Evolutionary conservation across 192 early-diverging fungal species (phyloP), one percentile per base, ranked within the genome.

Genomic region (Coemansia sp.): DNA sequence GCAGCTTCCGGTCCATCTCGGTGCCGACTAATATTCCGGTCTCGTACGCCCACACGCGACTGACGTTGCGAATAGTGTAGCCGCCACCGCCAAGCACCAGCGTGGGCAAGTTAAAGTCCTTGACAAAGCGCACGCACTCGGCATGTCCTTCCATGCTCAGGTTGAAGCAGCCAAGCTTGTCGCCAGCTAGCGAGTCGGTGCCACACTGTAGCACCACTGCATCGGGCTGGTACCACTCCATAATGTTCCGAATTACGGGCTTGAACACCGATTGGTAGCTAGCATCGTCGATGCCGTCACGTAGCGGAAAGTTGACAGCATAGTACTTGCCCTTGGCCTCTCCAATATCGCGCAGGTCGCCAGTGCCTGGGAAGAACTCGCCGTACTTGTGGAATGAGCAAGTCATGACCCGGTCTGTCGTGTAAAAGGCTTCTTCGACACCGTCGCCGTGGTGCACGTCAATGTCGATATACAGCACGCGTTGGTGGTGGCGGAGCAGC

Each of bases 381-480:
- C 97, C 97, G 73, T 94, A 97, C 75, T 98, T 97, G 67, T 99
- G 97, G 77, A 99, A 98, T 17, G 91, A 93, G 39, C 92, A 90
- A 5, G 97, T 98, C 97, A 99, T 99, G 8, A 99, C 97, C 27
- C 97, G 88, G 63, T 99, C 97, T 8, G 95, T 97, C n/a, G 90
- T 90, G 67, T 98, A 99, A 65, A 99, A 99, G 14, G 97, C 97
- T 68, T 97, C 95, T 67, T 98, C 94, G 17, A 99, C 97, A 37
- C 97, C 97, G 68, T 99, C 97, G 41, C 97, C 97, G 64, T 99
- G 97, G 74, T 99, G 97, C 7, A 97, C 92, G 70, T 99, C 97
- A 68, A 97, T 97, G 70, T 99, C 97, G 56, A 96, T 92, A 69
- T 99, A 99, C 4, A 99, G 79, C 2, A 99, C 94, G 6, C 95